These are phyloP conservation scores for Rosa multiflora DNA, from an alignment of 306 rosid species.

Conservation along the genomic window DNA sequence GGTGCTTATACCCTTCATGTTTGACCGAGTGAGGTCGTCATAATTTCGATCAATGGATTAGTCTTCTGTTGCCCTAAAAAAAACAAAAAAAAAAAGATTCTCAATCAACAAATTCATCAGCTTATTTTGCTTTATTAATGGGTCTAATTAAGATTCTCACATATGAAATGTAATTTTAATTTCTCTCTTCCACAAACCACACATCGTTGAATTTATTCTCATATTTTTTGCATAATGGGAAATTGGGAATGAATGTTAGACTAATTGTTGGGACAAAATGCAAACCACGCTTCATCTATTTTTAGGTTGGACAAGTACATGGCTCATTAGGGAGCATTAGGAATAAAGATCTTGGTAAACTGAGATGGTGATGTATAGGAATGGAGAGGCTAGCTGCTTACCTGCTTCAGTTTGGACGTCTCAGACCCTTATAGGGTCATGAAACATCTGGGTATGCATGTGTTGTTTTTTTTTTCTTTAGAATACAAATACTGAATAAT, in stretches of 20 bases:
- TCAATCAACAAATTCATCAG: neutral
- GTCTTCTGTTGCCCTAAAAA: no score
- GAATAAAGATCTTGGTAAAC: slow-evolving; percentile 49
- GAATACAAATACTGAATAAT: neutral
- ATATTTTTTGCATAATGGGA: slow-evolving; percentile 1
- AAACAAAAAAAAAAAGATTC: neutral
- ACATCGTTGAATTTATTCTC: slow-evolving; percentile 29
- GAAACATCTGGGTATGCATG: neutral
- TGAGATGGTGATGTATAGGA: slow-evolving; percentile 13
- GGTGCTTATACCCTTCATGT: no score
- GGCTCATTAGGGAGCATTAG: slow-evolving; percentile 57
- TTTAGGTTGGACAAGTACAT: slow-evolving; percentile 47
- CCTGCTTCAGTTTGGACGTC: slow-evolving; percentile 9
- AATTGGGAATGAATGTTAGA: neutral
- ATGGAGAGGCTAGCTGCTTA: neutral
- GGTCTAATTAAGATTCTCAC: slow-evolving; percentile 19
- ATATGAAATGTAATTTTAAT: neutral
- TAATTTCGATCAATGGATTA: no score
- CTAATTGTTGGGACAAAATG: slow-evolving; percentile 21
- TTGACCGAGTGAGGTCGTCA: no score
- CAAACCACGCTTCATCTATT: slow-evolving; percentile 2
- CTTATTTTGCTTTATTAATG: neutral
- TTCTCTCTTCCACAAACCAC: neutral
- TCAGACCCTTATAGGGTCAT: neutral
- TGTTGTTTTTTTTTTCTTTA: neutral